Evolutionary conservation across 768 basidiomycete species (phyloP).

Genomic region (Podaxis mareebaensis): DNA sequence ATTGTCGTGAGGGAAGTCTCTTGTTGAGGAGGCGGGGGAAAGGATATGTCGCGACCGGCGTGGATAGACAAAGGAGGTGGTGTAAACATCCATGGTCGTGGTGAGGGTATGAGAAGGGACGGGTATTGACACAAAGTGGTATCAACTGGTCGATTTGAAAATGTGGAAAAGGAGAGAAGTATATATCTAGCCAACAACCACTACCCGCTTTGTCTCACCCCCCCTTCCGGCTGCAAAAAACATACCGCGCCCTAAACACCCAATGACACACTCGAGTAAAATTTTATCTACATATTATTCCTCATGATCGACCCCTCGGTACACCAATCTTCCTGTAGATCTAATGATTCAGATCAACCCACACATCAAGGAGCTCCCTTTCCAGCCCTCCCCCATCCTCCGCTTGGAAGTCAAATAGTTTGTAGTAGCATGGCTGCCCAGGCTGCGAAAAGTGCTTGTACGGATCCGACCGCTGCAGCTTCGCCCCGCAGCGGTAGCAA

Average conservation of each 20-base stretch:
- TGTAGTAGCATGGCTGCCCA: conserved; percentile 56
- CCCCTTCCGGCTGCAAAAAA: conserved; percentile 30
- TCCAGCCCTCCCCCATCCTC: conserved; percentile 28
- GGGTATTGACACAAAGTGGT: conserved; percentile 59
- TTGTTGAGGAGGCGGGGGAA: conserved; percentile 54
- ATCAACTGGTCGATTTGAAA: conserved; percentile 42
- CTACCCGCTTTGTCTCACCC: conserved; percentile 32
- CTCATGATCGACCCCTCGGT: conserved; percentile 5
- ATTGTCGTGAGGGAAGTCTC: conserved; percentile 55
- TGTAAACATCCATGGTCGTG: conserved; percentile 86
- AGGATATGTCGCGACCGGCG: conserved; percentile 74
- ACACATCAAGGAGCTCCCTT: conserved; percentile 21
- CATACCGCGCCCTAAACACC: conserved; percentile 42
- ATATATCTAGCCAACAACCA: conserved; percentile 25
- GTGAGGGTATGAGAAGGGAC: conserved; percentile 39
- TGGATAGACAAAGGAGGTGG: conserved; percentile 91
- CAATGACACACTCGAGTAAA: conserved; percentile 27
- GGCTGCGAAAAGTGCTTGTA: conserved; percentile 69
- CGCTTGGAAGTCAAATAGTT: conserved; percentile 58
- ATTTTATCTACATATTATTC: conserved; percentile 13
- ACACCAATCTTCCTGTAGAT: conserved; percentile 12
- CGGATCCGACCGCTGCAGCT: conserved; percentile 49
- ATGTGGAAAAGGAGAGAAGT: conserved; percentile 31
- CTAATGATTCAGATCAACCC: conserved; percentile 22
- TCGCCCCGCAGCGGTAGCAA: conserved; percentile 76